phyloP scores from a whole-genome alignment of 208 protist genomes.

The Blastocrithidia nonstop region DNA sequence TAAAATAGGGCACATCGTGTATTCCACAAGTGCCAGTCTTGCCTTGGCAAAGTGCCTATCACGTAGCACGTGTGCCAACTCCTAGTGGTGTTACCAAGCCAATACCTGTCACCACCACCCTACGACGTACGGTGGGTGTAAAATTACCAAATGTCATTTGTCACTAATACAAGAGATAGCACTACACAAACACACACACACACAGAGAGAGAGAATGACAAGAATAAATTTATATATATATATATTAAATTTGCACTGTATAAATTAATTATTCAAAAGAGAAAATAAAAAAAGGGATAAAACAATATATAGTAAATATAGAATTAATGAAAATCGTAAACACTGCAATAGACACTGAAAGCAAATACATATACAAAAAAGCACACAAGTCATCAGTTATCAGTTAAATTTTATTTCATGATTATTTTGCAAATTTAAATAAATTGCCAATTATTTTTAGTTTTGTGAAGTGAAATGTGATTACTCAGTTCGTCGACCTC shows the following conservation, averaged over 20 bases:
- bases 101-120: slow-evolving; percentile 93
- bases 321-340: too few species aligned
- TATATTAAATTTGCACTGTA: not conserved
- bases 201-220: too few species aligned
- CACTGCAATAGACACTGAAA: too few species aligned
- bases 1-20: slow-evolving; percentile 29
- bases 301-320: too few species aligned
- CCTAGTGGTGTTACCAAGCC: slow-evolving; percentile 90
- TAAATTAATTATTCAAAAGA: not conserved
- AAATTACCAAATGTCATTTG: slow-evolving; percentile 16
- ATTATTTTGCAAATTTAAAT: too few species aligned
- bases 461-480: too few species aligned
- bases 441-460: too few species aligned
- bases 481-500: too few species aligned
- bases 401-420: too few species aligned
- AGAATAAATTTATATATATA: not conserved
- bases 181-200: not conserved
- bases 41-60: slow-evolving; percentile 51
- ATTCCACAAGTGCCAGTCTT: slow-evolving; percentile 32
- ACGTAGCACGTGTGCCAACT: slow-evolving; percentile 41
- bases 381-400: too few species aligned
- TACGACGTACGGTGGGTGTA: slow-evolving; percentile 19
- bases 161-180: not conserved
- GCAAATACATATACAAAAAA: too few species aligned
- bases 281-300: too few species aligned